Evolutionary conservation across 2,329 filamentous ascomycete species (phyloP), one percentile per base, ranked within the genome.

Genomic region (Colletotrichum sp.): DNA sequence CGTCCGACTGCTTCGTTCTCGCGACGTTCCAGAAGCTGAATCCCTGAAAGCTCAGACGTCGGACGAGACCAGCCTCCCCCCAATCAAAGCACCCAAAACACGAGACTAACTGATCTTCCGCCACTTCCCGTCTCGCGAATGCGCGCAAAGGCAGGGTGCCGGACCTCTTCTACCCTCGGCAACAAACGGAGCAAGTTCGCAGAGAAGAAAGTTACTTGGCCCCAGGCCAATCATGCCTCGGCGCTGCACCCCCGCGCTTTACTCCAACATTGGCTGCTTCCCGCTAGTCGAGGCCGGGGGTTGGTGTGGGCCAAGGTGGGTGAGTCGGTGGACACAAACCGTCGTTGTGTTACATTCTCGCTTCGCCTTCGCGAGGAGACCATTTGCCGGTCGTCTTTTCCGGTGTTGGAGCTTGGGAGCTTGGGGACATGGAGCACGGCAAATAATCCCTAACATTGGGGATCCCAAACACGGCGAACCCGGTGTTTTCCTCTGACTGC

Each of bases 141-240:
- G 36, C 64, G 36, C n/a, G 62, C 56, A 62, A 28, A 72, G 69
- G 56, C 73, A 67, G 32, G 56, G 73, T 62, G 73, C 62, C 56
- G 73, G 63, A 36, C 43, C 32, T 52, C 28, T 28, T 62, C 18
- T 24, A 21, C 55, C 30, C 70, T 73, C 63, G 63, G 36, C 28
- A 36, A 48, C 16, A 14, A 32, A 21, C 8, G 30, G 5, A 56
- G 30, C 18, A 62, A 21, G 18, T 21, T 67, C 30, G 38, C 65
- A n/a, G 12, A 43, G 32, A 32, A 63, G 32, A 58, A 58, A 30
- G 24, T 32, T 63, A 38, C 36, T 24, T 34, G 30, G n/a, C 13
- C 13, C 30, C 34, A 63, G 36, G 61, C 26, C 38, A 48, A 69
- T 24, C 24, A 18, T 55, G 55, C 59, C 52, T 64, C 67, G 58